These are phyloP conservation scores for Colletotrichum tofieldiae DNA, from an alignment of 2,329 filamentous ascomycete genomes.

Conservation along the genomic window DNA sequence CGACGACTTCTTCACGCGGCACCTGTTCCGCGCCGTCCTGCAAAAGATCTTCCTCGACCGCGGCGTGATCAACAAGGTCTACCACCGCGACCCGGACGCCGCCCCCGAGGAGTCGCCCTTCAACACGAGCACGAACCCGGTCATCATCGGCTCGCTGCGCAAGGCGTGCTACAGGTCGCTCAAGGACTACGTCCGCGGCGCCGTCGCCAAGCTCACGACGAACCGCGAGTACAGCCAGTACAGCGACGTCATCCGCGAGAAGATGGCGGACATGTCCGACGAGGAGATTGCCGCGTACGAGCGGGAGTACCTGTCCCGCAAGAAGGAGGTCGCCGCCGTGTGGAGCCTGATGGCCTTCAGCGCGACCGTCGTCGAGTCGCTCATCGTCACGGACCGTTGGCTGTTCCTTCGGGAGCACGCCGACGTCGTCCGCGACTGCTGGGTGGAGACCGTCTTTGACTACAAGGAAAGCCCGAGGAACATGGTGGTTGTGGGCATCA, in stretches of 20 bases:
- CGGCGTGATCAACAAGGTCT: constrained; percentile 78
- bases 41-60: constrained; percentile 94
- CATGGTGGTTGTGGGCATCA: constrained; percentile 92
- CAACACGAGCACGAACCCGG: constrained; percentile 78
- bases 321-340: constrained; percentile 86
- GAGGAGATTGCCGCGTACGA: constrained; percentile 83
- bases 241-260: constrained; percentile 73
- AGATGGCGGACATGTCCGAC: constrained; percentile 79
- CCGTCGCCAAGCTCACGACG: constrained; percentile 80
- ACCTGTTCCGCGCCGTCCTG: constrained; percentile 92
- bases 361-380: constrained; percentile 87
- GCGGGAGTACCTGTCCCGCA: constrained; percentile 72
- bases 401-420: constrained; percentile 85
- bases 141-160: constrained; percentile 88
- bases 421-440: constrained; percentile 79
- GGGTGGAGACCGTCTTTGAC: constrained; percentile 96
- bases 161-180: constrained; percentile 87
- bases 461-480: constrained; percentile 90
- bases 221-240: constrained; percentile 71
- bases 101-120: constrained; percentile 58
- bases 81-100: constrained; percentile 54
- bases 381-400: constrained; percentile 94
- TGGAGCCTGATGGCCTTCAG: constrained; percentile 99
- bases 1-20: constrained; percentile 89
- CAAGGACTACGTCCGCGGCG: constrained; percentile 83